Evolutionary conservation across 805 yeast species (phyloP).

Genomic region (Pichia manshurica): DNA sequence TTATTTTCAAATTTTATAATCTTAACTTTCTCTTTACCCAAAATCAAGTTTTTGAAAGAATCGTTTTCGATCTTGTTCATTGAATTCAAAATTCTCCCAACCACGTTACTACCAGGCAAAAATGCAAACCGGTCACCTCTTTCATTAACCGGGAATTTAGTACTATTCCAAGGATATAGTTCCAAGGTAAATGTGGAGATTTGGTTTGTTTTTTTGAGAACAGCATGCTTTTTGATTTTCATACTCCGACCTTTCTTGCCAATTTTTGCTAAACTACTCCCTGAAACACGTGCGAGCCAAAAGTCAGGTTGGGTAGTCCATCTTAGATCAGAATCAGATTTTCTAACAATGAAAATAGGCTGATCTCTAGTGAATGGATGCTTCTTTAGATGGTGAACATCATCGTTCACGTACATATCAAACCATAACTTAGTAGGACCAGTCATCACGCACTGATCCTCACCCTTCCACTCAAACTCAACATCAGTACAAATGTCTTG

Average conservation of each 20-base stretch:
- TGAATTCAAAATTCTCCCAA: slow-evolving; percentile 57
- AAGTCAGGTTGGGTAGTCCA: slow-evolving; percentile 30
- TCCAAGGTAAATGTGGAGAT: slow-evolving; percentile 39
- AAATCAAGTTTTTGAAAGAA: slow-evolving; percentile 37
- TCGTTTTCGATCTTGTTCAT: slow-evolving; percentile 54
- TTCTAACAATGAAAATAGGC: slow-evolving; percentile 45
- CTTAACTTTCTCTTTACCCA: slow-evolving; percentile 27
- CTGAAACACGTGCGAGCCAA: slow-evolving; percentile 52
- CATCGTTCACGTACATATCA: slow-evolving; percentile 43
- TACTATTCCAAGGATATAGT: slow-evolving; percentile 53
- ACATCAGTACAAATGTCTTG: slow-evolving; percentile 43
- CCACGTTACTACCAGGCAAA: slow-evolving; percentile 59
- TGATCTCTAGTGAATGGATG: slow-evolving; percentile 57
- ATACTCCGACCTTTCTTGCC: slow-evolving; percentile 24
- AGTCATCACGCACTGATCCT: slow-evolving; percentile 33
- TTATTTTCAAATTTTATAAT: slow-evolving; percentile 49
- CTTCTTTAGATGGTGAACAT: slow-evolving; percentile 47
- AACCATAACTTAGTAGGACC: slow-evolving; percentile 44
- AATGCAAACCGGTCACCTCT: slow-evolving; percentile 32
- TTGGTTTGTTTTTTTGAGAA: slow-evolving; percentile 9
- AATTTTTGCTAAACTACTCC: slow-evolving; percentile 30
- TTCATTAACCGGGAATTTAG: slow-evolving; percentile 22
- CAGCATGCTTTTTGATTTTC: slow-evolving; percentile 12
- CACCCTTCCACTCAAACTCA: slow-evolving; percentile 28
- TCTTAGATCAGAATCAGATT: slow-evolving; percentile 36